These are phyloP conservation scores for Acanthamoeba healyi DNA, from an alignment of 208 protist genomes.

Conservation along the genomic window DNA sequence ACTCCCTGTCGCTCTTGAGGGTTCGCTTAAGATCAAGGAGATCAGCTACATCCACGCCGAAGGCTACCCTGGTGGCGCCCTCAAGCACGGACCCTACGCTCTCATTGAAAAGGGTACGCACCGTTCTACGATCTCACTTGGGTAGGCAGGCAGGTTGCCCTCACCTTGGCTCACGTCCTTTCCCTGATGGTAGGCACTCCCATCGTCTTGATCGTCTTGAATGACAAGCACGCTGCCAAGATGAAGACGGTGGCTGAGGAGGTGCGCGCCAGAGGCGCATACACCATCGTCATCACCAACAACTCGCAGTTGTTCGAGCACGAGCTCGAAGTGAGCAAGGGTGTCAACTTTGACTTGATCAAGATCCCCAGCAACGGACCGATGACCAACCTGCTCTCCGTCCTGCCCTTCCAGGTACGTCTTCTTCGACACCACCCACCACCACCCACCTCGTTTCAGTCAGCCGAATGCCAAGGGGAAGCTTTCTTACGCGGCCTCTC, in stretches of 20 bases:
- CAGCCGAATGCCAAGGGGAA: too few species aligned
- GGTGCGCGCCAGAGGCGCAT: conserved; percentile 92
- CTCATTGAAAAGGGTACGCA: conserved; percentile 94
- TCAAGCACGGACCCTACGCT: conserved; percentile 98
- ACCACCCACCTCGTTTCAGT: not conserved
- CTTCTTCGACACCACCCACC: not conserved
- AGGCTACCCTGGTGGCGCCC: conserved; percentile 92
- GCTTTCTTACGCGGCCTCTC: too few species aligned
- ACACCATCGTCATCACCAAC: conserved; percentile 90
- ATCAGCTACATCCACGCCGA: conserved; percentile 98
- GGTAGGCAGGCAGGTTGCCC: too few species aligned
- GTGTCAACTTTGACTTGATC: conserved; percentile 92
- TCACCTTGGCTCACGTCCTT: not conserved
- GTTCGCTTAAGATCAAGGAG: conserved; percentile 97
- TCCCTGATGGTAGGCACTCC: conserved; percentile 83
- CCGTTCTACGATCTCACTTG: too few species aligned
- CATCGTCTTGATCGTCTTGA: conserved; percentile 93
- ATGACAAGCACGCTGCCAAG: conserved; percentile 74
- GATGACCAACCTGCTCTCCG: conserved; percentile 45
- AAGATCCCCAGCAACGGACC: conserved; percentile 91
- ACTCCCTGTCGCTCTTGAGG: conserved; percentile 92
- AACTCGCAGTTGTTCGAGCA: conserved; percentile 65
- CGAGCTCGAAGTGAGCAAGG: conserved; percentile 51
- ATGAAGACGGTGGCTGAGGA: conserved; percentile 94
- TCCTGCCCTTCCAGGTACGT: conserved; percentile 90